A percentile compares a stretch with the other conserved stretches of the same genome.
phyloP scores from a whole-genome alignment of 495 filamentous ascomycete species.

The Lophiotrema nucula region DNA sequence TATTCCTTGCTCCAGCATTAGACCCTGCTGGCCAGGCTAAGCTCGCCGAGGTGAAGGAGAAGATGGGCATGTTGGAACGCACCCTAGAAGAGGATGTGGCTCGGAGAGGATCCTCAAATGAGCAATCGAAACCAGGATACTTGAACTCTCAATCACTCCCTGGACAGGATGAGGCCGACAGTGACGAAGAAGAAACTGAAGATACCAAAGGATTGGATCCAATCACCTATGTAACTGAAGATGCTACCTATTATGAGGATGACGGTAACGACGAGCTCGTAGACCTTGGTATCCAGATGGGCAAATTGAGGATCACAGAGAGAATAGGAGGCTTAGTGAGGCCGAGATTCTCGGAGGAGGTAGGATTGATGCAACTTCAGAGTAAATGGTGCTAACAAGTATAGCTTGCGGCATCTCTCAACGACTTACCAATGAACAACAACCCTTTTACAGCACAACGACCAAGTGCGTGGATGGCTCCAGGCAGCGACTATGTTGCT shows the following conservation, averaged over 20 bases:
- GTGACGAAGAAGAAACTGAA: constrained; percentile 47
- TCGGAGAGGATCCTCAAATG: constrained; percentile 13
- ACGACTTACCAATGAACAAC: constrained; percentile 13
- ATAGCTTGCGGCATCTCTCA: constrained; percentile 22
- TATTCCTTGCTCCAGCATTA: constrained; percentile 61
- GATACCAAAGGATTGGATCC: constrained; percentile 51
- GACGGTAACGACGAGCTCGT: constrained; percentile 59
- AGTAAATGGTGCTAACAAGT: not conserved
- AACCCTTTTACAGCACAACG: constrained; percentile 11
- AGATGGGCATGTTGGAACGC: constrained; percentile 62
- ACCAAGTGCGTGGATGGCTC: constrained; percentile 33
- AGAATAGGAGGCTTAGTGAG: constrained; percentile 59
- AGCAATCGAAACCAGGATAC: not conserved
- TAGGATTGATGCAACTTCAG: constrained; percentile 33
- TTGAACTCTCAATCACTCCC: constrained; percentile 17
- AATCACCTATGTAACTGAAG: constrained; percentile 55
- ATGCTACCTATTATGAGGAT: constrained; percentile 62
- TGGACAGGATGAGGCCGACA: constrained; percentile 31
- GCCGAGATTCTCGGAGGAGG: constrained; percentile 65
- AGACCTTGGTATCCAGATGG: constrained; percentile 68
- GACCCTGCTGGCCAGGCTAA: constrained; percentile 61
- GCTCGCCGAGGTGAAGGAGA: constrained; percentile 68
- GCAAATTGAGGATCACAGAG: constrained; percentile 70
- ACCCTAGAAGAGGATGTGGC: constrained; percentile 59
- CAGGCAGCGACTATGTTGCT: constrained; percentile 42